phyloP scores from a whole-genome alignment of 2,329 filamentous ascomycete genomes.

The Drechslerella dactyloides region DNA sequence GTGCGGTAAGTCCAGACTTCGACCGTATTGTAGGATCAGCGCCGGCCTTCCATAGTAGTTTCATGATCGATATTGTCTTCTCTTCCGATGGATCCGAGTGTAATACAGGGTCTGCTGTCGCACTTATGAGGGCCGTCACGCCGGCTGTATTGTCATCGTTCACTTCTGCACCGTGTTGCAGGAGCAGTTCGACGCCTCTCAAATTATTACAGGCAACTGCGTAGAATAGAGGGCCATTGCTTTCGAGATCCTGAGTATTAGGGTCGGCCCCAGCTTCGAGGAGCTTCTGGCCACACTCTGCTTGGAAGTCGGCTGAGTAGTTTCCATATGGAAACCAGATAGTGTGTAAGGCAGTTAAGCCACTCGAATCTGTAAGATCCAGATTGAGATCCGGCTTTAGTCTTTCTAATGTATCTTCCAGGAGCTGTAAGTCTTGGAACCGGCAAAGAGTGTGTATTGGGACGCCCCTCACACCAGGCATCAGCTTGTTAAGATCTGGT shows the following conservation, averaged over 20 bases:
- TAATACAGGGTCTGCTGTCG: not conserved
- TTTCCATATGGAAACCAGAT: slow-evolving; percentile 4
- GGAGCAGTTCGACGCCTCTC: slow-evolving; percentile 18
- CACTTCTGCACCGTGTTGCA: slow-evolving; percentile 16
- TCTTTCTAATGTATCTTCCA: slow-evolving; percentile 11
- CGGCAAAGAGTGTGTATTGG: not conserved
- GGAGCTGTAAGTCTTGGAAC: slow-evolving; percentile 6
- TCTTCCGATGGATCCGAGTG: not conserved
- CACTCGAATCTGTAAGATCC: not conserved
- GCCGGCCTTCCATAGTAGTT: slow-evolving; percentile 7
- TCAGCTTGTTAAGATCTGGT: slow-evolving; percentile 9
- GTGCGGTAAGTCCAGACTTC: slow-evolving; percentile 6
- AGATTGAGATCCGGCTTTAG: slow-evolving; percentile 10
- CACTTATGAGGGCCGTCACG: slow-evolving; percentile 4
- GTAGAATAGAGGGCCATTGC: slow-evolving; percentile 6
- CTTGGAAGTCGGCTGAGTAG: not conserved
- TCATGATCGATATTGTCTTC: slow-evolving; percentile 2
- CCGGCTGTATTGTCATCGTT: slow-evolving; percentile 29
- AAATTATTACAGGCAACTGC: not conserved
- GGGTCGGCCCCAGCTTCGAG: slow-evolving; percentile 25
- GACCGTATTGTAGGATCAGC: slow-evolving; percentile 12
- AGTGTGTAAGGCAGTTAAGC: not conserved
- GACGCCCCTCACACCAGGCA: not conserved
- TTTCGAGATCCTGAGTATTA: slow-evolving; percentile 23
- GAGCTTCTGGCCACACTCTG: slow-evolving; percentile 9